These are phyloP conservation scores for Wickerhamomyces queroliae DNA, from an alignment of 805 yeast genomes.

Conservation along the genomic window DNA sequence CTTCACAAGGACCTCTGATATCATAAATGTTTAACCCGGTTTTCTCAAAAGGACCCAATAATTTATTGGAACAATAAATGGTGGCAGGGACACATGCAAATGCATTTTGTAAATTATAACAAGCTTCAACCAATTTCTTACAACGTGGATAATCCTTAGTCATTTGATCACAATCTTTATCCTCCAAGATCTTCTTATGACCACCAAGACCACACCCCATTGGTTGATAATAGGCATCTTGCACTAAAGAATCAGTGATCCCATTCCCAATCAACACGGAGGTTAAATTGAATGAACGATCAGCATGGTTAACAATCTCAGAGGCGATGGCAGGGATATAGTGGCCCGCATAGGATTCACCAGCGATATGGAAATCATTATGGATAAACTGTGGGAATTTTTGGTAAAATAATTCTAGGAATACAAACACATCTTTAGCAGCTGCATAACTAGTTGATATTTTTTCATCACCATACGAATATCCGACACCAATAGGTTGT, in stretches of 20 bases:
- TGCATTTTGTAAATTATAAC: conserved; percentile 57
- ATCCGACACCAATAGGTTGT: conserved; percentile 93
- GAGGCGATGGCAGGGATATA: conserved; percentile 69
- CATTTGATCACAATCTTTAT: conserved; percentile 68
- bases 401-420: conserved; percentile 76
- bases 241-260: conserved; percentile 77
- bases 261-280: conserved; percentile 93
- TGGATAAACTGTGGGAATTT: conserved; percentile 68
- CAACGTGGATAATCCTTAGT: conserved; percentile 58
- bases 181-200: conserved; percentile 62
- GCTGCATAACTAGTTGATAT: conserved; percentile 76
- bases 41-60: conserved; percentile 61
- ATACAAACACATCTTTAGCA: conserved; percentile 80
- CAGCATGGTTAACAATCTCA: conserved; percentile 40
- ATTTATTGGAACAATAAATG: conserved; percentile 66
- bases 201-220: conserved; percentile 96
- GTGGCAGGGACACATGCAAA: conserved; percentile 82
- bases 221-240: conserved; percentile 75
- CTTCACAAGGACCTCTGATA: conserved; percentile 73
- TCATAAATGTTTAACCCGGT: conserved; percentile 89
- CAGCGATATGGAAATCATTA: conserved; percentile 68
- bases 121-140: conserved; percentile 50
- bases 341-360: conserved; percentile 83
- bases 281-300: conserved; percentile 55
- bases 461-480: conserved; percentile 63